These are phyloP conservation scores for Corchorus capsularis DNA, from an alignment of 345 rosid species.

Conservation along the genomic window DNA sequence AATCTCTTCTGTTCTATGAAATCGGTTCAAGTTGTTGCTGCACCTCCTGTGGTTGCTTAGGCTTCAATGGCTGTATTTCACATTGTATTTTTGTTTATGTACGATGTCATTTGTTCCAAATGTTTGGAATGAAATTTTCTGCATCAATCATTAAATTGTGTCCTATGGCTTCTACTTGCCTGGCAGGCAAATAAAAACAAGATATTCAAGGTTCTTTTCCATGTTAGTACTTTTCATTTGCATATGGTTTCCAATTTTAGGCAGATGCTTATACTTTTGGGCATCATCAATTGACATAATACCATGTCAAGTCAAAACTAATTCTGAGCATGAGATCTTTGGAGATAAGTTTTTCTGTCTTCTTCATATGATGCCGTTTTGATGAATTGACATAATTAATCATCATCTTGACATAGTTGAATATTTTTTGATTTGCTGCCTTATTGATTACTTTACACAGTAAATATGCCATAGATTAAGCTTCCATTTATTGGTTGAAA, in stretches of 20 bases:
- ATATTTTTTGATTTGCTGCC: too few species aligned
- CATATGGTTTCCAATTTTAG: neutral
- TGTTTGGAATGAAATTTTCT: constrained; percentile 23
- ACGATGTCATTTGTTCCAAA: constrained; percentile 24
- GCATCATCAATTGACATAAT: neutral
- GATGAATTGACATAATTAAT: too few species aligned
- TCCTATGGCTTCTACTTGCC: neutral
- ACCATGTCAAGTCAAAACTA: neutral
- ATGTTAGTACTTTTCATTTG: neutral
- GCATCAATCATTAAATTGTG: neutral
- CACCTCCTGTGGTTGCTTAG: constrained; percentile 35
- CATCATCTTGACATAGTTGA: too few species aligned
- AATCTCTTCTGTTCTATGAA: constrained; percentile 67
- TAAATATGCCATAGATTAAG: too few species aligned
- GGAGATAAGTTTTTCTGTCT: too few species aligned
- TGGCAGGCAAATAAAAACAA: neutral
- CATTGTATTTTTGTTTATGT: constrained; percentile 18
- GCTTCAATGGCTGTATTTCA: constrained; percentile 20
- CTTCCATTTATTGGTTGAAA: too few species aligned
- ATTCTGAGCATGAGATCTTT: too few species aligned
- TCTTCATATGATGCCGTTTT: too few species aligned
- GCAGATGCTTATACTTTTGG: neutral
- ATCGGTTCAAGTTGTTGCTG: constrained; percentile 29
- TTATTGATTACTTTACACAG: too few species aligned
- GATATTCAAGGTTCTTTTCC: neutral